phyloP scores from a whole-genome alignment of 1,139 yeast genomes.

The Magnusiomyces ingens region DNA sequence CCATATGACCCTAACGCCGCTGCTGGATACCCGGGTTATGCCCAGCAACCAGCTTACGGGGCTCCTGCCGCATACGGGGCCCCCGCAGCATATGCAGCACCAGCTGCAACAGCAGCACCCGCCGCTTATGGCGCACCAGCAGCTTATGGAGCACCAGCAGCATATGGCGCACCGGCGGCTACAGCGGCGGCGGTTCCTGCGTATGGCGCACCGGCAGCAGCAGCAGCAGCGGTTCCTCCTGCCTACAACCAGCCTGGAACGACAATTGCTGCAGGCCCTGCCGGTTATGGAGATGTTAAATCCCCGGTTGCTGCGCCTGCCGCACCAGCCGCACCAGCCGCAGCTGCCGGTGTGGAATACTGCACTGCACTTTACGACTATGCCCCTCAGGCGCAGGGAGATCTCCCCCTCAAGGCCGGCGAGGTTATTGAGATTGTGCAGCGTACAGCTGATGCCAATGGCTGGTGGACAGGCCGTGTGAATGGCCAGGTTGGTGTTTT shows the following conservation, averaged over 20 bases:
- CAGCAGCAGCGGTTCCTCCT: constrained; percentile 3
- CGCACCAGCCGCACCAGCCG: constrained; percentile 37
- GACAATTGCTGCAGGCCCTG: constrained; percentile 17
- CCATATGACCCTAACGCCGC: constrained; percentile 24
- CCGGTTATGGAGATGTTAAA: constrained; percentile 19
- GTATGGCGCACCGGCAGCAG: constrained; percentile 28
- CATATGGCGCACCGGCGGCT: constrained; percentile 21
- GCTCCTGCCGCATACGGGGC: constrained; percentile 19
- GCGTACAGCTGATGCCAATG: constrained; percentile 75
- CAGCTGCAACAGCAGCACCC: constrained; percentile 25
- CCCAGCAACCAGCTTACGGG: constrained; percentile 19
- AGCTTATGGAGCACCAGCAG: constrained; percentile 18
- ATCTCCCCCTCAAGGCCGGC: constrained; percentile 80
- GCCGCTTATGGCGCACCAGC: constrained; percentile 20
- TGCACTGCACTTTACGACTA: constrained; percentile 77
- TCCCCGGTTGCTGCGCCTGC: constrained; percentile 27
- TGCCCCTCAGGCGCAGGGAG: constrained; percentile 83
- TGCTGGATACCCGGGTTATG: constrained; percentile 22
- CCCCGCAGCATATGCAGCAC: constrained; percentile 28
- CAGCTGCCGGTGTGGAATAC: constrained; percentile 41
- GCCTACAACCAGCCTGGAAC: constrained; percentile 14
- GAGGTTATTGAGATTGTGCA: constrained; percentile 77
- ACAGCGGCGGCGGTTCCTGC: constrained; percentile 27
- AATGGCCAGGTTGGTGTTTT: constrained; percentile 87
- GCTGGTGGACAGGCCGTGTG: constrained; percentile 97